These are phyloP conservation scores for Wickerhamomyces ciferrii DNA, from an alignment of 805 yeast species.

Conservation along the genomic window DNA sequence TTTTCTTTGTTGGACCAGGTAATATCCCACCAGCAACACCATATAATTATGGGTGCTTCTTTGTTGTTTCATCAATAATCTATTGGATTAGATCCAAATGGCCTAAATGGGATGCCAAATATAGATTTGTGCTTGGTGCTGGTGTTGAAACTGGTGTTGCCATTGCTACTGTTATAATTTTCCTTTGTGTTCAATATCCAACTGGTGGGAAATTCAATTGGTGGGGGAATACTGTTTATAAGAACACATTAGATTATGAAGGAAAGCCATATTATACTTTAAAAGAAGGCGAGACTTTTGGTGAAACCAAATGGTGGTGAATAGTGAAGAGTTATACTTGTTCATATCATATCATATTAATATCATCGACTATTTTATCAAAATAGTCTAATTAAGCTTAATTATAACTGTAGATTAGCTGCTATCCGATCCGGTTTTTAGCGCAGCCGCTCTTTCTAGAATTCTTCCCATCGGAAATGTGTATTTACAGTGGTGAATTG, in stretches of 20 bases:
- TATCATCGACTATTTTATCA: too few relatives aligned
- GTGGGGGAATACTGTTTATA: slow-evolving; percentile 58
- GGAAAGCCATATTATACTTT: slow-evolving; percentile 27
- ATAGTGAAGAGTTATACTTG: too few relatives aligned
- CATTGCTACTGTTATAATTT: slow-evolving; percentile 48
- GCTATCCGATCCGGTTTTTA: too few relatives aligned
- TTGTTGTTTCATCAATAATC: slow-evolving; percentile 38
- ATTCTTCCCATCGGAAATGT: too few relatives aligned
- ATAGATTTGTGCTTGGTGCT: slow-evolving; percentile 54
- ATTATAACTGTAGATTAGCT: too few relatives aligned
- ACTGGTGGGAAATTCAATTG: slow-evolving; percentile 38
- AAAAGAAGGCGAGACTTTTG: slow-evolving; percentile 40
- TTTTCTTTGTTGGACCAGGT: slow-evolving; percentile 56
- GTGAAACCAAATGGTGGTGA: slow-evolving; percentile 44
- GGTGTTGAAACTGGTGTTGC: slow-evolving; percentile 66
- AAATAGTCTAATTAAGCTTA: too few relatives aligned
- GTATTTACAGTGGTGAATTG: too few relatives aligned
- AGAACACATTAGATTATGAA: slow-evolving; percentile 31
- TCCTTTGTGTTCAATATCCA: slow-evolving; percentile 45
- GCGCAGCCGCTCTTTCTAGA: too few relatives aligned
- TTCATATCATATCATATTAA: too few relatives aligned
- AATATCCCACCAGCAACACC: slow-evolving; percentile 73
- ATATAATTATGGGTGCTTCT: slow-evolving; percentile 56
- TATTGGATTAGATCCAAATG: slow-evolving; percentile 40
- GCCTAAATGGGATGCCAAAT: slow-evolving; percentile 54